Evolutionary conservation across 495 filamentous ascomycete genomes (phyloP).

Genomic region (Recurvomyces mirabilis): DNA sequence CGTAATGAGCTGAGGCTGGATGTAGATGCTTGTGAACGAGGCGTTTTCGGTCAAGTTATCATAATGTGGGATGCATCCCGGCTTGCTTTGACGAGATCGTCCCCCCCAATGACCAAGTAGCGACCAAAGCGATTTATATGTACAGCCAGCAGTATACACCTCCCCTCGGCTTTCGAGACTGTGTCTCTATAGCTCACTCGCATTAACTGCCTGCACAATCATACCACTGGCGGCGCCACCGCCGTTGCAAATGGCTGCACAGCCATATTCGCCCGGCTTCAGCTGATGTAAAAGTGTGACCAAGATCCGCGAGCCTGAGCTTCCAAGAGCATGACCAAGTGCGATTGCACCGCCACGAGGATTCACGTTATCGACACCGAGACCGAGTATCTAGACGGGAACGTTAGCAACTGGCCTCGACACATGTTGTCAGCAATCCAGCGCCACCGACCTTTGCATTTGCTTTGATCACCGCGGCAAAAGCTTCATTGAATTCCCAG

Average conservation of each 20-base stretch:
- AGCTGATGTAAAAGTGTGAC: conserved; percentile 83
- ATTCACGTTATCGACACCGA: conserved; percentile 71
- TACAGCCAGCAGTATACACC: no score
- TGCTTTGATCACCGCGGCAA: conserved; percentile 90
- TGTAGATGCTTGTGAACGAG: no score
- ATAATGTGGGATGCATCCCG: no score
- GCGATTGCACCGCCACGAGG: conserved; percentile 83
- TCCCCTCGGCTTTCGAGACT: no score
- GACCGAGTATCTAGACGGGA: conserved; percentile 53
- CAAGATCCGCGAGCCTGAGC: conserved; percentile 85
- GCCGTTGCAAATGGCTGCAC: conserved; percentile 93
- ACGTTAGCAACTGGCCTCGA: not conserved
- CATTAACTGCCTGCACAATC: conserved; percentile 76
- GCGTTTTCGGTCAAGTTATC: no score
- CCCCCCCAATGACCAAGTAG: no score
- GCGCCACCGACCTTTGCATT: conserved; percentile 61
- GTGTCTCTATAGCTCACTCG: conserved; percentile 19
- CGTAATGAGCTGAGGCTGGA: no score
- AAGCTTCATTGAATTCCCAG: conserved; percentile 98
- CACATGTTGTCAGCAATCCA: not conserved
- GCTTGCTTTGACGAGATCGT: no score
- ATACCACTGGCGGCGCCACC: conserved; percentile 85
- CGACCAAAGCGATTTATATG: no score
- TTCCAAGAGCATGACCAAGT: conserved; percentile 87
- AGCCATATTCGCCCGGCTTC: conserved; percentile 82